Conservation (phyloP, 2,329 filamentous ascomycete species). For the Fusarium sacchari region DNA sequence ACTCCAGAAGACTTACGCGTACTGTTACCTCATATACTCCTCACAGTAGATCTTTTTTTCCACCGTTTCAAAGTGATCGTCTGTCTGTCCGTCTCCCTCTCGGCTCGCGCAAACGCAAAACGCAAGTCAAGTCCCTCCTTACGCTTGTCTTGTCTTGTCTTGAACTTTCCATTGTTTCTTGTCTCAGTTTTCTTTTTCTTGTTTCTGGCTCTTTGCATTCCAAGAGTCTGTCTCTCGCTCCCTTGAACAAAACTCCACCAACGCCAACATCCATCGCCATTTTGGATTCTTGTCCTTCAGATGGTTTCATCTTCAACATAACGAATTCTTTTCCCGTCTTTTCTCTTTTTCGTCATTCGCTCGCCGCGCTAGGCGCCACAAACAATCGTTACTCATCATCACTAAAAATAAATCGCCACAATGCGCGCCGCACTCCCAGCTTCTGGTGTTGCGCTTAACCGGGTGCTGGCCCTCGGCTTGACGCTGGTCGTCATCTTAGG, state of each 20-base stretch:
- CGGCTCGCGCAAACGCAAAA: not conserved
- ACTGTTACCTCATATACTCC: slow-evolving; percentile 27
- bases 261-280: not conserved
- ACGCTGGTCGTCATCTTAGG: slow-evolving; percentile 39
- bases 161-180: slow-evolving; percentile 3
- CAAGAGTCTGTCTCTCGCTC: not conserved
- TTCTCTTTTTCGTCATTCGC: slow-evolving; percentile 7
- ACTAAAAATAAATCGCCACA: not conserved
- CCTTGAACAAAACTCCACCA: slow-evolving; percentile 1
- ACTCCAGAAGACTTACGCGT: slow-evolving; percentile 18
- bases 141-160: slow-evolving; percentile 29
- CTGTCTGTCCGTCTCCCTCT: not conserved
- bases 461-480: slow-evolving; percentile 29
- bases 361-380: slow-evolving; percentile 8
- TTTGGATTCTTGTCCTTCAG: not conserved
- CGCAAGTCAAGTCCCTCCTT: slow-evolving; percentile 22
- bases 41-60: not conserved
- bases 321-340: not conserved
- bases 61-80: slow-evolving; percentile 9
- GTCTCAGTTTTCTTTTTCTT: not conserved
- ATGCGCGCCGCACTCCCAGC: slow-evolving; percentile 24
- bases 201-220: not conserved
- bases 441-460: slow-evolving; percentile 26
- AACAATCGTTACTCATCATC: slow-evolving; percentile 5
- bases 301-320: slow-evolving; percentile 8